Evolutionary conservation across 768 basidiomycete species (phyloP).

Genomic region (Leccinum longicurvipes): DNA sequence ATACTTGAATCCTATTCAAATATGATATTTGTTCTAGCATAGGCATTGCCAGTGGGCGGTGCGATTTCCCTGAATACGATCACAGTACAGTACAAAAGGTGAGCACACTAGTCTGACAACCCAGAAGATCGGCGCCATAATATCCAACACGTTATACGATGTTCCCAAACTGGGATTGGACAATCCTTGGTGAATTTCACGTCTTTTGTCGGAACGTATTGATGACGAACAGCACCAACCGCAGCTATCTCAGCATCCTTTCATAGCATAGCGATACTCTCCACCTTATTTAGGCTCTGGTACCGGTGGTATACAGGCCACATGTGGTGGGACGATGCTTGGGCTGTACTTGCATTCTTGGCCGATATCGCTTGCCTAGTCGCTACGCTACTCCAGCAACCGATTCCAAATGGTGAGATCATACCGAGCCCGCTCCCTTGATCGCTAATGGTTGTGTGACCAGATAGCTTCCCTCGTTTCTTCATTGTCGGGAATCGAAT

Average conservation of each 20-base stretch:
- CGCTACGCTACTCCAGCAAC: conserved; percentile 3
- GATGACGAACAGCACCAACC: not conserved
- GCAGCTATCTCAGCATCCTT: conserved; percentile 15
- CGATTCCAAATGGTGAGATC: conserved; percentile 6
- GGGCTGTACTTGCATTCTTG: conserved; percentile 16
- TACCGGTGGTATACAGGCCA: conserved; percentile 17
- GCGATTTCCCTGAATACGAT: not conserved
- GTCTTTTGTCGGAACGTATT: not conserved
- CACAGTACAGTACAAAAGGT: not conserved
- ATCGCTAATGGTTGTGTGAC: not conserved
- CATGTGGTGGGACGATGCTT: conserved; percentile 28
- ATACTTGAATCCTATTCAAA: not conserved
- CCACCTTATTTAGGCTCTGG: conserved; percentile 22
- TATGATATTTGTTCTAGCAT: not conserved
- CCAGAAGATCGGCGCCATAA: not conserved
- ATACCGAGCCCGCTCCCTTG: not conserved
- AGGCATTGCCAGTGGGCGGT: no score
- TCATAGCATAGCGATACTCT: conserved; percentile 21
- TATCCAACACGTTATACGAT: conserved; percentile 7
- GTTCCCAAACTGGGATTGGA: conserved; percentile 13
- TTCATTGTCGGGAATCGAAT: conserved; percentile 12
- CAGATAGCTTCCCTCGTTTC: conserved; percentile 4
- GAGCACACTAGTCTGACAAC: not conserved
- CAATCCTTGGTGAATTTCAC: conserved; percentile 11
- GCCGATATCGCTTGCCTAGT: conserved; percentile 12